Base-by-base conservation (phyloP, 371 early-diverging fungal genomes). In the Parasitella parasitica region DNA sequence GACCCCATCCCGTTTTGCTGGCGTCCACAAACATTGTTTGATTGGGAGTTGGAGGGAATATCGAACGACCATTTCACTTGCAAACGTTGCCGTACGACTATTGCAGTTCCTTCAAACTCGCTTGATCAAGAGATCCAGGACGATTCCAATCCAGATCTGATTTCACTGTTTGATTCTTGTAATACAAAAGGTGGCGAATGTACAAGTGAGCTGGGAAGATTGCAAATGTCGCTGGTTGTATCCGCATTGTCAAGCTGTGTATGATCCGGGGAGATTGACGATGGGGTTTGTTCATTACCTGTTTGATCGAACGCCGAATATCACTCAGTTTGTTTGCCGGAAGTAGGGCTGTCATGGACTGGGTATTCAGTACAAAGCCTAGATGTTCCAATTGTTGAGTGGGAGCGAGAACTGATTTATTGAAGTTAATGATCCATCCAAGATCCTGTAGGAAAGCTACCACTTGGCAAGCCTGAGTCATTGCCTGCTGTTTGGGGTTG, bases 171-270 rank as follows among this genome's bases (percentile, higher is more conserved):
- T n/a, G n/a, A n/a, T n/a, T n/a, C n/a, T n/a, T n/a, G n/a, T n/a
- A n/a, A n/a, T n/a, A n/a, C n/a, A n/a, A 24, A 0, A 68, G 53
- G 24, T 58, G 46, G 5, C 53, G 63, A 12, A 63, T 63, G 51
- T 68, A n/a, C 62, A 1, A 68, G 0, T 56, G 32, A 8, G 63
- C 68, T 3, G 63, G 63, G 11, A 56, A 34, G 0, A 67, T 15
- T 0, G 68, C 68, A 58, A 67, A 59, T 0, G 63, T 56, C 1
- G 57, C 68, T 16, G 63, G 59, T 26, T 63, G 46, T 6, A 67
- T 62, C 1, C 63, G 18, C 63, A 67, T 67, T 8, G 68, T 67
- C 26, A 67, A 18, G 13, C 60, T 67, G 68, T 67, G 59, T 15
- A 67, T 36, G n/a, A 50, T 36, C 6, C 68, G 0, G 4, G 64